A percentile compares a stretch with the other conserved stretches of the same genome.
Conservation (phyloP, 2,329 filamentous ascomycete genomes). For the Colletotrichum scovillei region DNA sequence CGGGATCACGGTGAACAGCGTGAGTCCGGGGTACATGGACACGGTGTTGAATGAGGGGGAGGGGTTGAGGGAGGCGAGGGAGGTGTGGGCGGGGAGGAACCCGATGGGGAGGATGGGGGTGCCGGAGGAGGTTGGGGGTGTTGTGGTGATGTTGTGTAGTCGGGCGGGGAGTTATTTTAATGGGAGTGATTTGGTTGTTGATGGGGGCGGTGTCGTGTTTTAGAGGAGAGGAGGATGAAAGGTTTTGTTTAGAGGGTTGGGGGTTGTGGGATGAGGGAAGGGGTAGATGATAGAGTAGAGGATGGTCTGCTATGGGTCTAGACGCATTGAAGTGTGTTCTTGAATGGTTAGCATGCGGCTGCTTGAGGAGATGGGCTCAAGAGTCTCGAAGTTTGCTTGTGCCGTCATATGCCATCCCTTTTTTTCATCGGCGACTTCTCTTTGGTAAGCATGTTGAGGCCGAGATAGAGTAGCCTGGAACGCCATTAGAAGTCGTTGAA, state of each 20-base stretch:
- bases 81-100: conserved; percentile 68
- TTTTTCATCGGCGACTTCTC: too few species aligned
- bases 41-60: conserved; percentile 77
- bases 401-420: too few species aligned
- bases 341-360: background rate
- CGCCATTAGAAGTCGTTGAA: too few species aligned
- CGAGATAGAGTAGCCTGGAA: too few species aligned
- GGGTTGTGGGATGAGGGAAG: too few species aligned
- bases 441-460: too few species aligned
- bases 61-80: conserved; percentile 63
- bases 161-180: conserved; percentile 75
- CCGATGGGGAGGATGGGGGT: conserved; percentile 74
- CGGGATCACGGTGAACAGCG: conserved; percentile 77
- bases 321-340: background rate
- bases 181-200: conserved; percentile 73
- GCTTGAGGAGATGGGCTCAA: too few species aligned
- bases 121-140: conserved; percentile 72
- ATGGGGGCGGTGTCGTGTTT: conserved; percentile 59
- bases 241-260: too few species aligned
- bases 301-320: background rate
- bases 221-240: background rate
- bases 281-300: background rate
- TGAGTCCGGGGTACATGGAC: conserved; percentile 83
- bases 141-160: conserved; percentile 70
- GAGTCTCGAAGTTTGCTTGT: too few species aligned